Base-by-base conservation (phyloP, 805 yeast genomes). In the Wickerhamomyces hampshirensis region DNA sequence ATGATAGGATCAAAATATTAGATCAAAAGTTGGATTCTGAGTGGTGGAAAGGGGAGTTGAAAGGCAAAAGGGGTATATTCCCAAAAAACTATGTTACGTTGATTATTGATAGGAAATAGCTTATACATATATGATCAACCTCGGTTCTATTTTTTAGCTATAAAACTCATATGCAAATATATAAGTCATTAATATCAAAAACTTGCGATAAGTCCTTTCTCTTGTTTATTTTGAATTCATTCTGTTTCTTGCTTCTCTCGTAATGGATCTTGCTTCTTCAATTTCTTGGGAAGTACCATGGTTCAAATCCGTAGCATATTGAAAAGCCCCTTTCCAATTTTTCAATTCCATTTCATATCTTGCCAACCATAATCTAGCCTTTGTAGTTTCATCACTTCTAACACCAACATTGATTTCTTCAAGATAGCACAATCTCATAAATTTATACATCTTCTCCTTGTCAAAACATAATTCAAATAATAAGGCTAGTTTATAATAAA, bases 311-410 rank as follows among this genome's bases (percentile, higher is more conserved):
- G 75, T 73, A 1, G 95, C 93, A 53, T 82, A 75, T 34, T 70
- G 75, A 43, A 79, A 79, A 0, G 96, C 95, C 37, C 65, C 69
- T 32, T 75, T 76, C 65, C 73, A 88, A 42, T 77, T 74, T 11
- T 71, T 65, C 28, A 61, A 59, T 13, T 66, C 66, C 41, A 80
- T 58, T 31, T 87, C 89, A 45, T 71, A 62, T 34, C 77, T 71
- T 1, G 96, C 95, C 18, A 89, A 62, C 97, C 97, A 89, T 35
- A 89, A 63, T 28, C 93, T 66, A 0, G 96, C 94, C 51, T 80
- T 83, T 8, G 83, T 71, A 0, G 84, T 80, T 45, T 84, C 88
- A 47, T 81, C 88, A 14, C 79, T 75, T 5, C 75, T 69, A 1
- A 55, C 31, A 2, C 81, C 86, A 52, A 81, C 84, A 28, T 72